phyloP scores from a whole-genome alignment of 495 filamentous ascomycete genomes.

The Aspergillus bridgeri region DNA sequence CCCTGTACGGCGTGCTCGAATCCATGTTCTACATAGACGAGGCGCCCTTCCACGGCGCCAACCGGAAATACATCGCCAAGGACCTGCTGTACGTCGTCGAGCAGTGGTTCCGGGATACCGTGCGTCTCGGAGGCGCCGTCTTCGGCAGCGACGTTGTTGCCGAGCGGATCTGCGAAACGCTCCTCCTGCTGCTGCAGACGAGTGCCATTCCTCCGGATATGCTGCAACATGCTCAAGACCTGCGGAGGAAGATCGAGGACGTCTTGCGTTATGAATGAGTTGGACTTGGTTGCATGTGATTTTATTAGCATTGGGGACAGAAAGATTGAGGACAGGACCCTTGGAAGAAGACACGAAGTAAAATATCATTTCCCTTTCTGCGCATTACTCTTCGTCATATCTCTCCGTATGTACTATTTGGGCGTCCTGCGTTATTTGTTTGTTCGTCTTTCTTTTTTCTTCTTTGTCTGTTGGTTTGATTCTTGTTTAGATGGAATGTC shows the following conservation, averaged over 20 bases:
- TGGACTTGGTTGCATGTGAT: not conserved
- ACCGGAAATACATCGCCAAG: constrained; percentile 54
- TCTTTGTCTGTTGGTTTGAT: not conserved
- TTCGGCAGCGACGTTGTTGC: constrained; percentile 53
- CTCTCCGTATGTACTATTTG: not conserved
- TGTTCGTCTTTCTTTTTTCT: not conserved
- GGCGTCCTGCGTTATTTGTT: not conserved
- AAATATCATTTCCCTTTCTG: not conserved
- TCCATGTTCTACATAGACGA: constrained; percentile 79
- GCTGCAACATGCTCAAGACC: constrained; percentile 30
- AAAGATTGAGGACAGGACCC: not conserved
- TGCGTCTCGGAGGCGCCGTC: constrained; percentile 49
- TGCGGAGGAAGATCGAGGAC: constrained; percentile 45
- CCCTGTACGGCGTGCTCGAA: constrained; percentile 74
- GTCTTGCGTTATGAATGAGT: constrained; percentile 31
- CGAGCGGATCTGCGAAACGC: constrained; percentile 41
- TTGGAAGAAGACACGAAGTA: not conserved
- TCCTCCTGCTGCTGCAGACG: constrained; percentile 43
- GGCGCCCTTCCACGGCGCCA: constrained; percentile 70
- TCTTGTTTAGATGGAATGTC: not conserved
- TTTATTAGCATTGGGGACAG: not conserved
- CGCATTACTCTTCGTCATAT: constrained; percentile 3
- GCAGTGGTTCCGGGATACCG: constrained; percentile 61
- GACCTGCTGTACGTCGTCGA: constrained; percentile 61
- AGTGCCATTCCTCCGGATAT: constrained; percentile 29